These are phyloP conservation scores for Cudoniella acicularis DNA, from an alignment of 495 filamentous ascomycete species.

Conservation along the genomic window DNA sequence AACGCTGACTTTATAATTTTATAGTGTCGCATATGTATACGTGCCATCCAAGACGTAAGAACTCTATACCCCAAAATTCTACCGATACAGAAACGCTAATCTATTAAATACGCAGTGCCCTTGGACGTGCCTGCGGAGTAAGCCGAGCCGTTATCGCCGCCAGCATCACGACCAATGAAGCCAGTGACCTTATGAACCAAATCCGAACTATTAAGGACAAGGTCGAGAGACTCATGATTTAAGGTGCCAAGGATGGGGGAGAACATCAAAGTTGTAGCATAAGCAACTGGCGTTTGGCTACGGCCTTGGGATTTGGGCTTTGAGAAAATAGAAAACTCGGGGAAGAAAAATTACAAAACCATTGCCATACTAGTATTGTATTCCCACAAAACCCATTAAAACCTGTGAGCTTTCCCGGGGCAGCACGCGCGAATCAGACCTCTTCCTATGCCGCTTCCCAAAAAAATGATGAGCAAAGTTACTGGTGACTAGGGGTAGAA, in stretches of 20 bases:
- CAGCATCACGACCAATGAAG: conserved; percentile 91
- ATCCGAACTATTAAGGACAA: conserved; percentile 86
- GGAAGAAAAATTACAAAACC: neutral
- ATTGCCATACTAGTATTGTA: no score
- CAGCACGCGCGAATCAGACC: no score
- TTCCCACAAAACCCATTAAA: no score
- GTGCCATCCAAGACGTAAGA: conserved; percentile 46
- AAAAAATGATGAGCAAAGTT: no score
- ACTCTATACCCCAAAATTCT: neutral
- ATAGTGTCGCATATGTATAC: conserved; percentile 68
- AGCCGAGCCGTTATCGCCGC: conserved; percentile 81
- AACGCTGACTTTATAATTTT: neutral
- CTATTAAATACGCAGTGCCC: conserved; percentile 36
- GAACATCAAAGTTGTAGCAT: neutral
- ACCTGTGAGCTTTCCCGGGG: neutral
- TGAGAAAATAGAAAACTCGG: neutral
- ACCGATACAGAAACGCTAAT: conserved; percentile 31
- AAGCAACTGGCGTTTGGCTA: conserved; percentile 2
- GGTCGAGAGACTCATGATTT: conserved; percentile 96
- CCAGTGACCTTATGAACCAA: conserved; percentile 77
- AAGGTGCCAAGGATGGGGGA: conserved; percentile 34
- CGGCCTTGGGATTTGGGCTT: neutral
- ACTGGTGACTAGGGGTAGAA: no score
- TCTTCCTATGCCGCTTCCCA: no score
- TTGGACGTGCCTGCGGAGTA: conserved; percentile 83